Base-by-base conservation (phyloP, 306 rosid genomes). In the Luffa acutangula region DNA sequence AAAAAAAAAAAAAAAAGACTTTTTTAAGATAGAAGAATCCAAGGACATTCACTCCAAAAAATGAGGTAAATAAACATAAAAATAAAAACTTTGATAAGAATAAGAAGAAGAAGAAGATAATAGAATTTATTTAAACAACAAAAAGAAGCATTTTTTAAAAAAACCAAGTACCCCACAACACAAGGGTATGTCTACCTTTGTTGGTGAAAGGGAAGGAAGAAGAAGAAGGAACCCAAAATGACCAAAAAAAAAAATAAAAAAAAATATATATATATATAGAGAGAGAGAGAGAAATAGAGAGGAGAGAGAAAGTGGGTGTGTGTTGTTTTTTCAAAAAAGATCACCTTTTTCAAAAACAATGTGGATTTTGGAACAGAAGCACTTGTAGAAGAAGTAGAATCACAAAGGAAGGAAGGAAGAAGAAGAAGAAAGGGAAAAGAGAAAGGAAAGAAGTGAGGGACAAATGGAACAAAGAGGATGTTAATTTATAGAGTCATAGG, bases 401-500 rank as follows among this genome's bases (percentile, higher is more conserved):
- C 31, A 25, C 31, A 25, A 25, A 25, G 31, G 31, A 25, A 25
- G 31, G 73, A 2, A 7, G 51, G 51, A 7, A 66, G 49, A 3
- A 18, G 51, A 39, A 39, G 71, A 11, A 43, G 36, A 9, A 10
- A 39, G 75, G 52, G 21, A 51, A 67, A 80, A 56, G 54, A 67
- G 60, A 46, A 75, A 77, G 82, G 42, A 46, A 78, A 60, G 60
- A 77, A 84, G 88, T 81, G 97, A 86, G 91, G 91, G 88, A 90
- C 90, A 86, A 82, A 79, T 80, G 75, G 91, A 85, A 87, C 88
- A 85, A 80, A 78, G 82, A 76, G 78, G 90, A 78, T 72, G 86
- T 80, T 59, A 89, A 93, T 93, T 90, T 96, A 96, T 96, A 96
- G 97, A 87, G 79, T 76, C 75, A 85, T 82, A 85, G 80, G 74